Conservation (phyloP, 2,329 filamentous ascomycete species). For the Penicillium corylophilum region DNA sequence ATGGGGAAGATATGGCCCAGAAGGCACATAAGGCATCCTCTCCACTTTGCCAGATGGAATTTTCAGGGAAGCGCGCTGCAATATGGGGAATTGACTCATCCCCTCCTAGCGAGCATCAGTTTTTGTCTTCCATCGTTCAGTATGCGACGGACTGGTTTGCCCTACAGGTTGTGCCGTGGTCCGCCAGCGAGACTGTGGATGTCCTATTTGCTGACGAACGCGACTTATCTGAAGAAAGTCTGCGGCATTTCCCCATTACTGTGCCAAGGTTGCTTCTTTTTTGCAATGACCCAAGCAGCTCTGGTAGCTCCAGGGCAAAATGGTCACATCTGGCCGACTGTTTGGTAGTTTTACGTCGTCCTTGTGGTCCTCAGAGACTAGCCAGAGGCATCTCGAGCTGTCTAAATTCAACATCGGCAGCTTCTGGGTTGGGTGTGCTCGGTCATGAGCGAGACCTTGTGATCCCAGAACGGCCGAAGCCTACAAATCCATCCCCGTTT, state of each 20-base stretch:
- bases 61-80: neutral
- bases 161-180: neutral
- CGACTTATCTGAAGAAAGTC: neutral
- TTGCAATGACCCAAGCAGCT: neutral
- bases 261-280: neutral
- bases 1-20: neutral
- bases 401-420: neutral
- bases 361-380: neutral
- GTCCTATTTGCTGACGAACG: neutral
- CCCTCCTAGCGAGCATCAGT: neutral
- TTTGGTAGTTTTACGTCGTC: neutral
- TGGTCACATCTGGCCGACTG: neutral
- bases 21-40: neutral
- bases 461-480: neutral
- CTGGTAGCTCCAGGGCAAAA: neutral
- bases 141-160: neutral
- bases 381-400: neutral
- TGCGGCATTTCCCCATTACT: neutral
- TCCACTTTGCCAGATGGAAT: neutral
- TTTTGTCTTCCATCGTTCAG: neutral
- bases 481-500: neutral
- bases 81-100: neutral
- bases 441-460: neutral
- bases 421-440: too few species aligned
- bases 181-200: neutral